Evolutionary conservation across 2,329 filamentous ascomycete genomes (phyloP).

Genomic region (Fusarium paranaense): DNA sequence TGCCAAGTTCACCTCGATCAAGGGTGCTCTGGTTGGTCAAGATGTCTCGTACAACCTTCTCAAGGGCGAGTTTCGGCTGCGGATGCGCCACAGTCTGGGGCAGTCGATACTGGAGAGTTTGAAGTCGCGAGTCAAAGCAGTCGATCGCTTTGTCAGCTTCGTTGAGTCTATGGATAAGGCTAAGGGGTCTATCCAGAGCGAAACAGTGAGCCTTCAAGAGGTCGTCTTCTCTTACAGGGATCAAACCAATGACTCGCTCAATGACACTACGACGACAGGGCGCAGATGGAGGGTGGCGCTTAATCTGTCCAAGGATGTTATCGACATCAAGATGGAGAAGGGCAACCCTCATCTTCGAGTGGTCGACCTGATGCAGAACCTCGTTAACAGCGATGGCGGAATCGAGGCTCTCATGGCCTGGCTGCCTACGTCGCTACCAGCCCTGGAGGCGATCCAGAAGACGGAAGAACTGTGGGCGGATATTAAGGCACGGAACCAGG

Average conservation of each 20-base stretch:
- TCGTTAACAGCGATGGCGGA: constrained; percentile 66
- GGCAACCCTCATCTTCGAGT: constrained; percentile 77
- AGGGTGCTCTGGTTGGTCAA: constrained; percentile 63
- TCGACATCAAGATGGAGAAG: constrained; percentile 69
- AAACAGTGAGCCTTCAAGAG: constrained; percentile 69
- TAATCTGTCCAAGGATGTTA: constrained; percentile 64
- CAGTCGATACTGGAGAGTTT: constrained; percentile 70
- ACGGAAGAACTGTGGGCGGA: constrained; percentile 68
- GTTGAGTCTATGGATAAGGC: constrained; percentile 72
- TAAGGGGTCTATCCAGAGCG: constrained; percentile 65
- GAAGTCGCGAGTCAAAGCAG: constrained; percentile 69
- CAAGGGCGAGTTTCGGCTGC: constrained; percentile 72
- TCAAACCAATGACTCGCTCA: constrained; percentile 5
- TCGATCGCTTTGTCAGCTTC: constrained; percentile 78
- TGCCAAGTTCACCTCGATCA: constrained; percentile 66
- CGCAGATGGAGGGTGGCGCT: constrained; percentile 66
- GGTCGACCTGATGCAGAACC: constrained; percentile 66
- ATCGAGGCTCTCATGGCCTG: constrained; percentile 66
- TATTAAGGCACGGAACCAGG: constrained; percentile 56
- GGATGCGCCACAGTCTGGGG: constrained; percentile 69
- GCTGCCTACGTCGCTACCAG: constrained; percentile 71
- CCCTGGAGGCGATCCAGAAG: constrained; percentile 70
- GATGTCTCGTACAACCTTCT: constrained; percentile 71
- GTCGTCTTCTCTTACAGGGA: constrained; percentile 77
- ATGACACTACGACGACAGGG: background rate